phyloP scores from a whole-genome alignment of 352 stramenopile genomes.

The Elongisporangium senticosum region DNA sequence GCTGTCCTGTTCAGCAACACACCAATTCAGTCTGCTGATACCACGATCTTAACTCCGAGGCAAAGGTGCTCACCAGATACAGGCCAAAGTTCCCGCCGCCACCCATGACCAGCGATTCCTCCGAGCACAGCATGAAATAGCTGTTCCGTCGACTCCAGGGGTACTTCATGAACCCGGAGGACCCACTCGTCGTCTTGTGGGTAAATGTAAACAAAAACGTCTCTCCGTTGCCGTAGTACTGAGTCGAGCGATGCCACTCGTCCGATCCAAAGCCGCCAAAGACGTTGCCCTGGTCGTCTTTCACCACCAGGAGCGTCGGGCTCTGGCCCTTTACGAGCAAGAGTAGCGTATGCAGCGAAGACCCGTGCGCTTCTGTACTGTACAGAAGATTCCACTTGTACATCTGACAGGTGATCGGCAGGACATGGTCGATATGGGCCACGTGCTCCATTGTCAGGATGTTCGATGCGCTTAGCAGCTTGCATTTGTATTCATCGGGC shows the following conservation, averaged over 20 bases:
- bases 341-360: slow-evolving; percentile 69
- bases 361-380: slow-evolving; percentile 68
- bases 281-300: slow-evolving; percentile 65
- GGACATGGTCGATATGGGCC: slow-evolving; percentile 54
- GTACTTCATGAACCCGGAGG: slow-evolving; percentile 61
- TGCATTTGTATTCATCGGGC: slow-evolving; percentile 62
- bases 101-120: slow-evolving; percentile 88
- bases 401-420: slow-evolving; percentile 76
- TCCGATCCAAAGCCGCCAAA: slow-evolving; percentile 83
- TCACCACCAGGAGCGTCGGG: slow-evolving; percentile 76
- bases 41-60: neutral
- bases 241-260: slow-evolving; percentile 67
- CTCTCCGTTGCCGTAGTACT: slow-evolving; percentile 88
- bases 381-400: slow-evolving; percentile 83
- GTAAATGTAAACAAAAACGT: slow-evolving; percentile 88
- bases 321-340: slow-evolving; percentile 62
- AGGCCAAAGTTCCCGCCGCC: slow-evolving; percentile 87
- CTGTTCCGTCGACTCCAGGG: slow-evolving; percentile 86
- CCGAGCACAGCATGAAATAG: slow-evolving; percentile 89
- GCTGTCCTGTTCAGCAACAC: slow-evolving; percentile 45
- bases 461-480: slow-evolving; percentile 64
- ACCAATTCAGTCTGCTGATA: slow-evolving; percentile 2
- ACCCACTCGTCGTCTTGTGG: slow-evolving; percentile 13
- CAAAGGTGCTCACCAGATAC: slow-evolving; percentile 58
- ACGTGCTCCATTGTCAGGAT: slow-evolving; percentile 73